phyloP scores from a whole-genome alignment of 2,329 filamentous ascomycete genomes.

The Pseudogymnoascus verrucosus region DNA sequence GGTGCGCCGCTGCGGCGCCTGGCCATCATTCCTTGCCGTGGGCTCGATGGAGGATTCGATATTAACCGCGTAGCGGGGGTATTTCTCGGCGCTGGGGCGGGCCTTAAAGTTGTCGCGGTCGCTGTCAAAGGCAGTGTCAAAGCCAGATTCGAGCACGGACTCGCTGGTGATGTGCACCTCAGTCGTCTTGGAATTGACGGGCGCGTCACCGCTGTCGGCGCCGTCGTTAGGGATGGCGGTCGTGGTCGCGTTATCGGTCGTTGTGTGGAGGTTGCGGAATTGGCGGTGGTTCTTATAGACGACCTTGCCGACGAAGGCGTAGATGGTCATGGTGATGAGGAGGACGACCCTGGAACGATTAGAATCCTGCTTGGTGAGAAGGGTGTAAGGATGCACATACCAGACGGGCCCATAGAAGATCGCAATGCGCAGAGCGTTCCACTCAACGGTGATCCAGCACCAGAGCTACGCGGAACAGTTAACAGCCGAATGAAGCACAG shows the following conservation, averaged over 20 bases:
- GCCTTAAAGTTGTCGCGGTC: slow-evolving; percentile 1
- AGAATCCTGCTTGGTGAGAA: slow-evolving; percentile 16
- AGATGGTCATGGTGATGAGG: slow-evolving; percentile 53
- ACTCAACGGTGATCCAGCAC: slow-evolving; percentile 67
- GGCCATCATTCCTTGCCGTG: not conserved
- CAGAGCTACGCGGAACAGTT: slow-evolving; percentile 55
- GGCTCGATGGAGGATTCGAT: not conserved
- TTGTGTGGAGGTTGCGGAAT: slow-evolving; percentile 43
- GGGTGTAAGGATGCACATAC: slow-evolving; percentile 32
- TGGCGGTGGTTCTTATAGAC: slow-evolving; percentile 61
- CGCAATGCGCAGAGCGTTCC: slow-evolving; percentile 64
- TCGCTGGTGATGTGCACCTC: slow-evolving; percentile 55
- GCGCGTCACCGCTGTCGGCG: not conserved
- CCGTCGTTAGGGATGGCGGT: not conserved
- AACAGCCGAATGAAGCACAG: slow-evolving; percentile 30
- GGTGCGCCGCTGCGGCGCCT: not conserved
- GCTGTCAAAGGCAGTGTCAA: slow-evolving; percentile 12
- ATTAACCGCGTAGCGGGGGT: slow-evolving; percentile 15
- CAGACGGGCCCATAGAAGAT: slow-evolving; percentile 68
- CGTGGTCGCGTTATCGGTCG: slow-evolving; percentile 37
- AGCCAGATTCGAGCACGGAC: slow-evolving; percentile 25
- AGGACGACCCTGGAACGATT: slow-evolving; percentile 45
- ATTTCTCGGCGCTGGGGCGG: not conserved
- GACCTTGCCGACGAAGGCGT: slow-evolving; percentile 53
- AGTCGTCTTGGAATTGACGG: slow-evolving; percentile 40